phyloP scores from a whole-genome alignment of 441 rosid genomes.

The Euphorbia corollata region DNA sequence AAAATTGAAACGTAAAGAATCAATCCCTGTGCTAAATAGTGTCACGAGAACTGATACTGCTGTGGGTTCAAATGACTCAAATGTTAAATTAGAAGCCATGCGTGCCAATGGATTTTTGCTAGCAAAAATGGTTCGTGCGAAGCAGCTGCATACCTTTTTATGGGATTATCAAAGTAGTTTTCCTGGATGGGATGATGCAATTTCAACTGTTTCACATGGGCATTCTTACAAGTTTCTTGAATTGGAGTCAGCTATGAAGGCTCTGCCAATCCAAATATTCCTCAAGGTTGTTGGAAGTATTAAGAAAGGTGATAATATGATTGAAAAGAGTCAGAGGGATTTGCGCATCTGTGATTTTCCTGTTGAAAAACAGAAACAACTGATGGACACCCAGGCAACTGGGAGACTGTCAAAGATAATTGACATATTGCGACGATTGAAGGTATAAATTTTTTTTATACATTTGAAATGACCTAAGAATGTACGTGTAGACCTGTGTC shows the following conservation, averaged over 20 bases:
- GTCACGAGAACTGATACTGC: conserved; percentile 55
- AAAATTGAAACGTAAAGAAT: conserved; percentile 42
- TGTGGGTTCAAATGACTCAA: conserved; percentile 42
- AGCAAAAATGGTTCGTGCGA: conserved; percentile 92
- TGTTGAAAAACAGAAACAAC: conserved; percentile 53
- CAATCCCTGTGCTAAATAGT: conserved; percentile 65
- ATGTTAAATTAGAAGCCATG: conserved; percentile 63
- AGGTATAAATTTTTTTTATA: conserved; percentile 43
- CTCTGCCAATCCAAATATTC: conserved; percentile 80
- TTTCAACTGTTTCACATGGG: conserved; percentile 31
- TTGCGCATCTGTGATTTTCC: conserved; percentile 72
- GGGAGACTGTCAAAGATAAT: conserved; percentile 72
- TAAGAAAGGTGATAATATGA: conserved; percentile 58
- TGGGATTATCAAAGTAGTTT: conserved; percentile 61
- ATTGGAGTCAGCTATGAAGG: conserved; percentile 67
- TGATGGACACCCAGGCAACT: conserved; percentile 78
- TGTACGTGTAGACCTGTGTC: conserved; percentile 1
- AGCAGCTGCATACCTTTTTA: conserved; percentile 72
- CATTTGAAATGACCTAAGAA: conserved; percentile 15
- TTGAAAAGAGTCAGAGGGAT: conserved; percentile 69
- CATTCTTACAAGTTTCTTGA: conserved; percentile 50
- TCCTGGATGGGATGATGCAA: conserved; percentile 46
- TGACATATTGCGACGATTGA: conserved; percentile 75
- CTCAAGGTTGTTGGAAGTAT: conserved; percentile 76
- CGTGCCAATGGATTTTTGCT: conserved; percentile 89